These are phyloP conservation scores for Lichina pygmaea DNA, from an alignment of 495 filamentous ascomycete genomes.

Conservation along the genomic window DNA sequence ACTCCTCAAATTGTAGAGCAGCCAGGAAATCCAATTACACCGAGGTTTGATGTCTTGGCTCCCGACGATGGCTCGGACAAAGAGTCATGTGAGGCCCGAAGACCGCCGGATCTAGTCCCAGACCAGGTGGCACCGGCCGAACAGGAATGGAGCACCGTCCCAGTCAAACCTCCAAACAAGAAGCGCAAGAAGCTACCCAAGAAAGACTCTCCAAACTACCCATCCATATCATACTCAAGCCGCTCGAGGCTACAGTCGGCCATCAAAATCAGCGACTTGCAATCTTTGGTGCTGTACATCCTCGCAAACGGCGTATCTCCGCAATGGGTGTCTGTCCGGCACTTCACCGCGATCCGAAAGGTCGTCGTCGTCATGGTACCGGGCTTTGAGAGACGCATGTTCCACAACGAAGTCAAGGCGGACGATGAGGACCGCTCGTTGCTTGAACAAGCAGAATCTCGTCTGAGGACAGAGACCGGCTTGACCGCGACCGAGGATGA, in stretches of 20 bases:
- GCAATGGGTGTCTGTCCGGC: conserved; percentile 61
- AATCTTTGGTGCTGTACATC: conserved; percentile 63
- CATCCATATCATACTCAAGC: conserved; percentile 39
- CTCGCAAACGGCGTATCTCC: conserved; percentile 62
- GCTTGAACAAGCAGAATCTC: not conserved
- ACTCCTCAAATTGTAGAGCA: too few species aligned
- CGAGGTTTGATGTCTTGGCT: too few species aligned
- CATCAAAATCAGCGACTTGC: conserved; percentile 54
- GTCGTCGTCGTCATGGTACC: conserved; percentile 87
- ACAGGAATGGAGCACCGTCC: conserved; percentile 20
- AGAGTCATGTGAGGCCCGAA: not conserved
- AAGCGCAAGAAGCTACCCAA: conserved; percentile 31
- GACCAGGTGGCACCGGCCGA: not conserved
- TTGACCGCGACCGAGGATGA: not conserved
- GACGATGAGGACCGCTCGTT: not conserved
- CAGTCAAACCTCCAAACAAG: conserved; percentile 19
- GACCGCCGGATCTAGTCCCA: not conserved
- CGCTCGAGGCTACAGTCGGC: conserved; percentile 38
- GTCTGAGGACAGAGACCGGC: not conserved
- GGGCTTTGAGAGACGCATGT: conserved; percentile 11
- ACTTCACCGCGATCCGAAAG: conserved; percentile 51
- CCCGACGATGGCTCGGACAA: not conserved
- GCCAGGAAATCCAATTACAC: too few species aligned
- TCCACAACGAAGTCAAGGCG: not conserved
- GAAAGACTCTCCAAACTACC: conserved; percentile 32